Evolutionary conservation across 73 alveolate genomes (phyloP).

Genomic region (Durusdinium trenchii): DNA sequence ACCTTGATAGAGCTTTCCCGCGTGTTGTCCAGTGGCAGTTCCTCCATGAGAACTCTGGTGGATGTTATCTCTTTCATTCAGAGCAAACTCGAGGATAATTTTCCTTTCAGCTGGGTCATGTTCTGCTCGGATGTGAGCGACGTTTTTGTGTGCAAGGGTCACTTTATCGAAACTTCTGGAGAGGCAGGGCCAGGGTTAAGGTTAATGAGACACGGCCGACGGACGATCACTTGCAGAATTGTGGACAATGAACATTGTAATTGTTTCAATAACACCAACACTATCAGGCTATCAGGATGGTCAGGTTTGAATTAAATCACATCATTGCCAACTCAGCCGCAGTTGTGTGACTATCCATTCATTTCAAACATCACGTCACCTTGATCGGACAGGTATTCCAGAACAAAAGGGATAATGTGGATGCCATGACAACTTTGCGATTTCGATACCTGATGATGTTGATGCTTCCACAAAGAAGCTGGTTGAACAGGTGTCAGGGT

Average conservation of each 20-base stretch:
- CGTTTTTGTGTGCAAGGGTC: neutral
- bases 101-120: neutral
- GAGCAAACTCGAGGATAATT: conserved; percentile 13
- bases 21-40: neutral
- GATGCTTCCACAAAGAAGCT: neutral
- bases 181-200: neutral
- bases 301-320: neutral
- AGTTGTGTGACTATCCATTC: neutral
- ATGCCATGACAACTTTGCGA: neutral
- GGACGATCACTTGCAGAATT: too few relatives aligned
- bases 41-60: neutral
- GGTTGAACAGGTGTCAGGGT: neutral
- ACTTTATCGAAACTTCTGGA: neutral
- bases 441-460: neutral
- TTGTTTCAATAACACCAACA: neutral
- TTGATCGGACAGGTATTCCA: neutral
- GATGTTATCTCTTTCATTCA: conserved; percentile 8
- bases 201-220: neutral
- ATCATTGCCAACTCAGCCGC: neutral
- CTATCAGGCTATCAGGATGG: neutral
- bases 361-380: neutral
- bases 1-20: neutral
- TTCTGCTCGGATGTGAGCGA: neutral
- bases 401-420: neutral
- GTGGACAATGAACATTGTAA: too few relatives aligned